A percentile compares a stretch with the other conserved stretches of the same genome.
Conservation (phyloP, 257 asterid species). For the Capsicum rhomboideum region DNA sequence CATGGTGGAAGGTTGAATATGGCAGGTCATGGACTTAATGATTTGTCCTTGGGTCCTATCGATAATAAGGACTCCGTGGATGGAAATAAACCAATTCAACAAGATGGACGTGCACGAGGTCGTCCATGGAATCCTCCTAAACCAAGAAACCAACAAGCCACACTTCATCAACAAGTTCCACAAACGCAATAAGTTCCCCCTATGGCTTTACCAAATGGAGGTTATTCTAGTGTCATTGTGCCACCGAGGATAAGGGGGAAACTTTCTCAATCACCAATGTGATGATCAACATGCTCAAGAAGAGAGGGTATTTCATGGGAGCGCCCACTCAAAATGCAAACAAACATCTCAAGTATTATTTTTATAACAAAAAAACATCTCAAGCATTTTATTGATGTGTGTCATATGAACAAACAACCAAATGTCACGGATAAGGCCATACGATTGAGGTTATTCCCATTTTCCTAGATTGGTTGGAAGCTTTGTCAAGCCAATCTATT, state of each 20-base stretch:
- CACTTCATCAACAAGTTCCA: background rate
- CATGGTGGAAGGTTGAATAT: background rate
- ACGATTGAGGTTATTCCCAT: background rate
- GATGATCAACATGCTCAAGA: background rate
- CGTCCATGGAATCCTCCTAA: background rate
- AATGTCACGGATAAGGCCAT: background rate
- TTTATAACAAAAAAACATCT: too few species aligned
- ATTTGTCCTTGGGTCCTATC: background rate
- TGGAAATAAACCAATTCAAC: background rate
- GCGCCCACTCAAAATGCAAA: background rate
- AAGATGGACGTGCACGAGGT: background rate
- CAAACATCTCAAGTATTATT: background rate
- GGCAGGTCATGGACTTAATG: background rate
- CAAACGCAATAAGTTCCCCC: too few species aligned
- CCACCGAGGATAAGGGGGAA: background rate
- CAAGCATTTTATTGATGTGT: background rate
- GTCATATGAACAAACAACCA: background rate
- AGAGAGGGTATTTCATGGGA: background rate
- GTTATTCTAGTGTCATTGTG: too few species aligned
- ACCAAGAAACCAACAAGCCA: background rate
- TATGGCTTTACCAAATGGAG: background rate
- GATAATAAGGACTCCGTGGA: background rate
- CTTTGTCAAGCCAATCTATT: background rate
- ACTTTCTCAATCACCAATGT: background rate
- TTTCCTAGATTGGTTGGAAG: background rate